These are phyloP conservation scores for Nannochloris sp. DNA, from an alignment of 139 green algal species.

Conservation along the genomic window DNA sequence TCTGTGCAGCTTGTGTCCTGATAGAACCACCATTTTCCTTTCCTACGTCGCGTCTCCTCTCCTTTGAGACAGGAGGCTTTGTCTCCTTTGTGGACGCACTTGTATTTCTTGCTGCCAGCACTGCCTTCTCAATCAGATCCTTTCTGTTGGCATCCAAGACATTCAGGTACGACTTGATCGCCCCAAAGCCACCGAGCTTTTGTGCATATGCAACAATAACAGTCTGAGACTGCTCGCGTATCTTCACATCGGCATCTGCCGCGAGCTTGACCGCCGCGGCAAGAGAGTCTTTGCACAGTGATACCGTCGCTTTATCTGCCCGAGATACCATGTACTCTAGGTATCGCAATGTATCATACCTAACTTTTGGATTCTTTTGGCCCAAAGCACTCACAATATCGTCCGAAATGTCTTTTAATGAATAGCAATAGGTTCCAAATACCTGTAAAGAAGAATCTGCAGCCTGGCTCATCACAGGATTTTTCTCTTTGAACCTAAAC, in stretches of 20 bases:
- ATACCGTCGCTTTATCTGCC: conserved; percentile 13
- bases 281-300: conserved; percentile 27
- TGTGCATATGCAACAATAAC: conserved; percentile 62
- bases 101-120: conserved; percentile 29
- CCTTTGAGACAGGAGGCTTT: background rate
- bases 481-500: conserved; percentile 90
- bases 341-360: conserved; percentile 52
- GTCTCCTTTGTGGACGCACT: background rate
- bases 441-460: conserved; percentile 45
- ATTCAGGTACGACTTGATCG: conserved; percentile 20
- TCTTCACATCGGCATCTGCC: conserved; percentile 51
- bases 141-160: conserved; percentile 67
- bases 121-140: conserved; percentile 68
- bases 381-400: conserved; percentile 46
- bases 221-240: conserved; percentile 59
- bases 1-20: background rate
- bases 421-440: conserved; percentile 49
- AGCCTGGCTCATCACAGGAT: conserved; percentile 50
- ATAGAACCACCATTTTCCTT: background rate
- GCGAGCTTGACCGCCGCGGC: conserved; percentile 52
- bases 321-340: conserved; percentile 32
- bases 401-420: conserved; percentile 60
- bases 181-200: conserved; percentile 31
- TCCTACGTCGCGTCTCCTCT: background rate
- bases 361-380: conserved; percentile 75